A percentile compares a stretch with the other conserved stretches of the same genome.
phyloP scores from a whole-genome alignment of 345 rosid genomes.

The Punica granatum region DNA sequence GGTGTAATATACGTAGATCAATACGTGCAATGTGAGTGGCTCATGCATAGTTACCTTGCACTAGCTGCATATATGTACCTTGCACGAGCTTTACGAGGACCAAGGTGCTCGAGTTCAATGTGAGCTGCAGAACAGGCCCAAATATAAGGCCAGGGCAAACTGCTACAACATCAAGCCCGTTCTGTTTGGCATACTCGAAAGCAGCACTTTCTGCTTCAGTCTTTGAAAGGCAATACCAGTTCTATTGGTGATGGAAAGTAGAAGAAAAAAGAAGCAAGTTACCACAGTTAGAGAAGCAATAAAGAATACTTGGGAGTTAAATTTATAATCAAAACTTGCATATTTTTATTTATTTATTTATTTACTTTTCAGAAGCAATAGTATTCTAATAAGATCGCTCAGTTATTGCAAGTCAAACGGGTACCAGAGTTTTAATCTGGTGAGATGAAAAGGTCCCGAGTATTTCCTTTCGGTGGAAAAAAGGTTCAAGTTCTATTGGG shows the following conservation, averaged over 20 bases:
- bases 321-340: neutral
- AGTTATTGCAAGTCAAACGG: neutral
- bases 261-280: neutral
- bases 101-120: constrained; percentile 46
- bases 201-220: constrained; percentile 66
- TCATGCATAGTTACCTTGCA: neutral
- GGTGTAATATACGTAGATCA: too few relatives aligned
- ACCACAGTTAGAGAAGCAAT: neutral
- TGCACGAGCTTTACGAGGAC: constrained; percentile 45
- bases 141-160: constrained; percentile 45
- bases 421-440: too few relatives aligned
- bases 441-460: too few relatives aligned
- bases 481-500: neutral
- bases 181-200: constrained; percentile 40
- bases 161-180: constrained; percentile 48
- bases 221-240: constrained; percentile 66
- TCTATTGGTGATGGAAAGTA: constrained; percentile 21
- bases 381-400: neutral
- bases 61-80: constrained; percentile 25
- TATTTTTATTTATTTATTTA: too few relatives aligned
- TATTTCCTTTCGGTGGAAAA: too few relatives aligned
- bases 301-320: neutral
- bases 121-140: constrained; percentile 56
- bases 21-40: neutral
- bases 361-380: neutral